These are phyloP conservation scores for Digitaria exilis DNA, from an alignment of 202 grass and related monocot genomes.

Conservation along the genomic window DNA sequence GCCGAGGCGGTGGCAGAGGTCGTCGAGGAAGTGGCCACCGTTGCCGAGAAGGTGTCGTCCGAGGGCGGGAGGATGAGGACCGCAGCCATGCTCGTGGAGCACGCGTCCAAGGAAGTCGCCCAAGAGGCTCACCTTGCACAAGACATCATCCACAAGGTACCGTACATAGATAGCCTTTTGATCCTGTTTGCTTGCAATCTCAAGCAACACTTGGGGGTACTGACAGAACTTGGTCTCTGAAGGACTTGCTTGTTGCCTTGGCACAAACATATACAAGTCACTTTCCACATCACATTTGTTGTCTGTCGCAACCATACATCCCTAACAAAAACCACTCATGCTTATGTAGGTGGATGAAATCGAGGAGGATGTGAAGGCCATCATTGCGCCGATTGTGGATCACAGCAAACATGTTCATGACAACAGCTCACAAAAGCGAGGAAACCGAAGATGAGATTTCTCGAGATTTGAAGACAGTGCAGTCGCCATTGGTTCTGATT, in stretches of 20 bases:
- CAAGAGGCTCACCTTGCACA: slow-evolving; percentile 60
- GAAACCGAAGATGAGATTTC: not conserved
- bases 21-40: slow-evolving; percentile 52
- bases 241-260: slow-evolving; percentile 19
- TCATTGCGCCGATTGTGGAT: slow-evolving; percentile 24
- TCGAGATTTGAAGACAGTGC: no score
- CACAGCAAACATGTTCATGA: not conserved
- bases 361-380: slow-evolving; percentile 51
- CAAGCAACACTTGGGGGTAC: not conserved
- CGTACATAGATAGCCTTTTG: not conserved
- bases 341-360: slow-evolving; percentile 45
- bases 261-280: not conserved
- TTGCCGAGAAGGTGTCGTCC: slow-evolving; percentile 53
- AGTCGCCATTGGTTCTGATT: not conserved
- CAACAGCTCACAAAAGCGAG: not conserved
- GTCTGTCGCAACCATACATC: not conserved
- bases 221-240: not conserved
- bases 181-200: not conserved
- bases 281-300: not conserved
- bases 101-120: slow-evolving; percentile 49
- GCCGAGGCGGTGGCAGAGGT: slow-evolving; percentile 48
- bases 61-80: slow-evolving; percentile 48
- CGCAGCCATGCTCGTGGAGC: slow-evolving; percentile 47
- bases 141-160: slow-evolving; percentile 72
- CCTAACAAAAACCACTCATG: not conserved